Conservation (phyloP, 805 yeast genomes). For the Wickerhamomyces alni region DNA sequence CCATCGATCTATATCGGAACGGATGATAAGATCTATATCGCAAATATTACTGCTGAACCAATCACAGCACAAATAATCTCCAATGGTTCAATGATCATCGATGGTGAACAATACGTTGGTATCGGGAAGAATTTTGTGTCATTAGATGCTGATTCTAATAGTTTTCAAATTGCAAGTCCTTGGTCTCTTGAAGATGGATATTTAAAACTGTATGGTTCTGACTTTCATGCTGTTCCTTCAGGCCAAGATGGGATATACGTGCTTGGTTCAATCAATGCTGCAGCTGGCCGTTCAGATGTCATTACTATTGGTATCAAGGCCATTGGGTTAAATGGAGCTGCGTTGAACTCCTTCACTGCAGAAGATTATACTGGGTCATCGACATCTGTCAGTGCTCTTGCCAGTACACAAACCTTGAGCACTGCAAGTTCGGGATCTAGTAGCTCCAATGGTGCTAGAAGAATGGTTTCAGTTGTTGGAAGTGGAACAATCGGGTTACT, state of each 20-base stretch:
- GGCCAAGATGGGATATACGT: constrained; percentile 12
- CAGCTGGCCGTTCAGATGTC: constrained; percentile 8
- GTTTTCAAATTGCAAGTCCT: constrained; percentile 8
- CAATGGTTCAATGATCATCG: constrained; percentile 8
- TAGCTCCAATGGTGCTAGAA: too few relatives aligned
- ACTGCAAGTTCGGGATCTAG: too few relatives aligned
- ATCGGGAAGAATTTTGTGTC: constrained; percentile 16
- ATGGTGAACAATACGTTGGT: constrained; percentile 5
- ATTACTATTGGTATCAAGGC: constrained; percentile 8
- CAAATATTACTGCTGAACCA: constrained; percentile 1
- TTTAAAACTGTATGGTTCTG: constrained; percentile 10
- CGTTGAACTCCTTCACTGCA: background rate
- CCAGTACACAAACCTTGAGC: too few relatives aligned
- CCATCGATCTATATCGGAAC: constrained; percentile 17
- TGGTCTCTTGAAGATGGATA: constrained; percentile 12
- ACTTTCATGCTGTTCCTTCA: constrained; percentile 18
- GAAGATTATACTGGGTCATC: constrained; percentile 4
- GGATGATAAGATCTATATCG: constrained; percentile 4
- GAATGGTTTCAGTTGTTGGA: too few relatives aligned
- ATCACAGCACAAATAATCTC: constrained; percentile 1
- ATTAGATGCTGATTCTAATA: constrained; percentile 3
- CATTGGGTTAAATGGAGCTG: constrained; percentile 1
- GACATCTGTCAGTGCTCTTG: background rate
- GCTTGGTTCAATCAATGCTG: constrained; percentile 16
- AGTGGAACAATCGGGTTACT: too few relatives aligned